Percentiles rank a stretch among this genome's conserved stretches.
These are phyloP conservation scores for Cicer judaicum DNA, from an alignment of 306 rosid species.

Conservation along the genomic window DNA sequence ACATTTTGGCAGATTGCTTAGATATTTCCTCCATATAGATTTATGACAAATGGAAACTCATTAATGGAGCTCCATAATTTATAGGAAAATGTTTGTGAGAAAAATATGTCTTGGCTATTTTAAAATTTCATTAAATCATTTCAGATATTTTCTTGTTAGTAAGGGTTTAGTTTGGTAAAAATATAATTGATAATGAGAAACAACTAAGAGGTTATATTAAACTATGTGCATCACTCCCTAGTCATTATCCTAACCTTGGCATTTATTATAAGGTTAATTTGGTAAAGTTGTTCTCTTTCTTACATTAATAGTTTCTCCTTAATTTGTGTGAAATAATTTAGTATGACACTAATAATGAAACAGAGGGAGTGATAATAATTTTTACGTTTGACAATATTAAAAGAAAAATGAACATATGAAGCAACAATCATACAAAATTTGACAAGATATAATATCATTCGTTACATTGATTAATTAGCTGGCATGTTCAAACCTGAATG, in stretches of 20 bases:
- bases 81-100: background rate
- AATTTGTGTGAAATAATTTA: no score
- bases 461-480: conserved; percentile 2
- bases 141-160: background rate
- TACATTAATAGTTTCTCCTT: no score
- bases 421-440: background rate
- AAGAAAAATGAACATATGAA: background rate
- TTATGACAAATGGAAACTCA: background rate
- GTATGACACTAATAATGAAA: no score
- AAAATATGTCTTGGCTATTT: background rate
- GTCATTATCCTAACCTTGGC: no score
- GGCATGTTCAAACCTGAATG: conserved; percentile 59
- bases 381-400: background rate
- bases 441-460: background rate
- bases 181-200: background rate
- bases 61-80: background rate
- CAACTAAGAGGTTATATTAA: background rate
- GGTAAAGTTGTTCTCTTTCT: no score
- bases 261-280: no score
- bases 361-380: background rate
- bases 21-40: background rate
- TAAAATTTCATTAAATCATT: background rate
- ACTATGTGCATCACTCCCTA: no score
- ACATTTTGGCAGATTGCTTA: no score
- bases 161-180: background rate